Base-by-base conservation (phyloP, 352 stramenopile species). In the Phytophthora pistaciae region DNA sequence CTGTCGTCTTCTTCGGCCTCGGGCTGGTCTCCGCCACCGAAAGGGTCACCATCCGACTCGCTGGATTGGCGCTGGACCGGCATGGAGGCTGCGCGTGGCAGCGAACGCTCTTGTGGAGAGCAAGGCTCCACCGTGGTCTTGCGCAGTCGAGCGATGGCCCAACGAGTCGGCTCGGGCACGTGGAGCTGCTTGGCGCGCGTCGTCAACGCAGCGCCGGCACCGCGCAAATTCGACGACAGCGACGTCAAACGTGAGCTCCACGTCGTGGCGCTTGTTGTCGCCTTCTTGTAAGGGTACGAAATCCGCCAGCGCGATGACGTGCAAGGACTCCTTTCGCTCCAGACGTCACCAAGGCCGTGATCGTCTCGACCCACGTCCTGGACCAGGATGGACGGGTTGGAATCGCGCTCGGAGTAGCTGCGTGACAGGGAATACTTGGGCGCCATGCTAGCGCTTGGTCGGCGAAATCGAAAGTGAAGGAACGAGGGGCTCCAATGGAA, bases 371-470 rank as follows among this genome's bases (percentile, higher is more conserved):
- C 52, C 14, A 70, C 62, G 25, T 75, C 64, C 38, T 66, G 33
- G 5, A 64, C 63, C 14, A 75, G 68, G 21, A 75, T 71, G 49
- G 68, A 75, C 13, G 68, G 23, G 44, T 54, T 74, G 14, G 59
- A 31, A n/a, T 60, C 44, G 29, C 42, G 48, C 48, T 63, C 27
- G 11, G 11, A 27, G 54, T 57, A 56, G 38, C 8, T 10, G 6
- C 8, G 52, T 27, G 49, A 5, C 33, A 60, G 50, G 3, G 52
- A 57, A 40, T 68, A 56, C 31, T 68, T 63, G 29, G 48, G 48
- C 3, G 38, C 49, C 68, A 71, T 71, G 29, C 1, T 61, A n/a
- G 31, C 16, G 53, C 21, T 16, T 18, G 57, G 66, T 40, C 36
- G 36, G 46, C 27, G 52, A 66, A 74, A 66, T 3, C 0, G 10